These are phyloP conservation scores for Fraxinus excelsior DNA, from an alignment of 257 asterid genomes.

Conservation along the genomic window DNA sequence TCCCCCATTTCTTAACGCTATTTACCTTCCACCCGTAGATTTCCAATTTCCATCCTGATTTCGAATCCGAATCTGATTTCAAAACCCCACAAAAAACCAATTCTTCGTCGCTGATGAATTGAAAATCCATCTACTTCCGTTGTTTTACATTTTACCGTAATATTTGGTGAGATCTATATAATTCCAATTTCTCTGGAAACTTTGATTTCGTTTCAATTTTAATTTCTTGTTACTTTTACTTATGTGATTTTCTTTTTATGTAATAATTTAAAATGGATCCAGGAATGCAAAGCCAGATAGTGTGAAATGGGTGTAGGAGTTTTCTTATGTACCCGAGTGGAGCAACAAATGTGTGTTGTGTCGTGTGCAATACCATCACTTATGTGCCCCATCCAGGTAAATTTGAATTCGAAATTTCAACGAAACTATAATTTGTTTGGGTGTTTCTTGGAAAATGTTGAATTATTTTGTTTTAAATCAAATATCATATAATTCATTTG, in stretches of 20 bases:
- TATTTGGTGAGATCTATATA: not conserved
- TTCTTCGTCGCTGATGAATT: not conserved
- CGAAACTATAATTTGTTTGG: not conserved
- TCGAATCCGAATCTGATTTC: not conserved
- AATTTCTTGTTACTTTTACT: not conserved
- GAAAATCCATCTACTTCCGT: too few relatives aligned
- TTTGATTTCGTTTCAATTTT: not conserved
- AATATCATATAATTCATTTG: not conserved
- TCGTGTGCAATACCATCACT: constrained; percentile 79
- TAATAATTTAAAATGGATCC: constrained; percentile 17
- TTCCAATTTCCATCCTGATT: not conserved
- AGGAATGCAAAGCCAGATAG: constrained; percentile 96
- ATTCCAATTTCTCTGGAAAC: not conserved
- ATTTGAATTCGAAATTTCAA: not conserved
- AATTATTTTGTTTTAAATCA: not conserved
- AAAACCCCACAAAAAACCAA: not conserved
- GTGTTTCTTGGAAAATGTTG: not conserved
- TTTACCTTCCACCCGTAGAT: not conserved
- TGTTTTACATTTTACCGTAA: not conserved
- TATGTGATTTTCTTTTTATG: not conserved
- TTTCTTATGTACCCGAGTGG: constrained; percentile 88
- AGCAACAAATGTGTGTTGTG: constrained; percentile 87
- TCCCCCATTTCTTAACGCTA: too few relatives aligned
- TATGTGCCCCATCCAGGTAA: constrained; percentile 71
- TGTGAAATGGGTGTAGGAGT: constrained; percentile 91